Evolutionary conservation across 208 protist genomes (phyloP).

Genomic region (Leishmania tarentolae): DNA sequence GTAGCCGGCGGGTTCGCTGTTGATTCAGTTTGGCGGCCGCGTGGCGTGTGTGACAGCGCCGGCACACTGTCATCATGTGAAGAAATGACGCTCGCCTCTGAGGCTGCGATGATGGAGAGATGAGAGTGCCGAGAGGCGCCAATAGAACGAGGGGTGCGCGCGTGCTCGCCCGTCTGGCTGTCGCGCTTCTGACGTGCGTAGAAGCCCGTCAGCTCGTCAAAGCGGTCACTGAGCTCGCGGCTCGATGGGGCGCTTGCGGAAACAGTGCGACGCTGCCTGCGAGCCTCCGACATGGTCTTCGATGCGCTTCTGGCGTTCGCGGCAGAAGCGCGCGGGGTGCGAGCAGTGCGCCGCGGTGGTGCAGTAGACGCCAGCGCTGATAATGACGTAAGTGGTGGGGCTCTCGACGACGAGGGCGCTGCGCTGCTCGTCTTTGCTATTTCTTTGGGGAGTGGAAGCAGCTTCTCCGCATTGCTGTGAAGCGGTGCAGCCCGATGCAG

Average conservation of each 20-base stretch:
- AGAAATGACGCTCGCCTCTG: not conserved
- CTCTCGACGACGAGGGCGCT: not conserved
- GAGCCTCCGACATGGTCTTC: not conserved
- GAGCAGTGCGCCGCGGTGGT: not conserved
- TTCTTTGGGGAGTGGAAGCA: slow-evolving; percentile 2
- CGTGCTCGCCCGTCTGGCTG: slow-evolving; percentile 12
- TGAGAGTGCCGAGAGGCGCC: not conserved
- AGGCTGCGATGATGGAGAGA: not conserved
- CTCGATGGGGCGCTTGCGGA: slow-evolving; percentile 60
- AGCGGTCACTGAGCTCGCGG: slow-evolving; percentile 60
- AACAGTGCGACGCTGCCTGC: slow-evolving; percentile 39
- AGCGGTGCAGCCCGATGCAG: not conserved
- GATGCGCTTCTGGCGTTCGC: not conserved
- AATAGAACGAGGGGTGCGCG: slow-evolving; percentile 16
- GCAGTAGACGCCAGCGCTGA: not conserved
- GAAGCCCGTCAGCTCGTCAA: slow-evolving; percentile 65
- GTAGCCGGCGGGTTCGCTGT: not conserved
- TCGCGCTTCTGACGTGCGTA: slow-evolving; percentile 51
- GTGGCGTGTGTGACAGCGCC: slow-evolving; percentile 1
- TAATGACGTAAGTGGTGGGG: not conserved
- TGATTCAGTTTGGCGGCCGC: not conserved
- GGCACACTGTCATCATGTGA: not conserved
- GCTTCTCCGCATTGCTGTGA: slow-evolving; percentile 1
- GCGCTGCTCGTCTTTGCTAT: not conserved
- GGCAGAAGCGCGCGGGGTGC: slow-evolving; percentile 17